Conservation (phyloP, 192 early-diverging fungal species). For the Entophlyctis helioformis region DNA sequence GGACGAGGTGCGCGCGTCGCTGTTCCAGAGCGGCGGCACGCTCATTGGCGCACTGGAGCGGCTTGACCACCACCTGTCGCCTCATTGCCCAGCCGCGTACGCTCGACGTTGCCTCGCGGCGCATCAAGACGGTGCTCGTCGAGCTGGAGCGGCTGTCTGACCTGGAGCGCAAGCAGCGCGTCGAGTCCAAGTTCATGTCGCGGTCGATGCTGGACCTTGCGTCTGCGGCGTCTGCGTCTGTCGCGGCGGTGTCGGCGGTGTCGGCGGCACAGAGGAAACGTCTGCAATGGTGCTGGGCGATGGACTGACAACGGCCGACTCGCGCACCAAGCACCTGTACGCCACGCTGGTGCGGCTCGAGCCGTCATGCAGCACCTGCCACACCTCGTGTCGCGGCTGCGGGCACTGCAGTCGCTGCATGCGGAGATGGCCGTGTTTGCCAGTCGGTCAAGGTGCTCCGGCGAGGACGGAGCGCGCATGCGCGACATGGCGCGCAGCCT, state of each 20-base stretch:
- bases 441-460: constrained; percentile 58
- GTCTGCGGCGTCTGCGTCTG: neutral
- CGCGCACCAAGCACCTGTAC: constrained; percentile 56
- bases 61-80: constrained; percentile 56
- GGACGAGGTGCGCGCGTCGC: constrained; percentile 8
- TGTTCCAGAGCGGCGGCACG: constrained; percentile 19
- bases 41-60: constrained; percentile 46
- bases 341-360: constrained; percentile 62
- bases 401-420: constrained; percentile 67
- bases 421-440: constrained; percentile 68
- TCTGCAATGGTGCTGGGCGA: too few species aligned
- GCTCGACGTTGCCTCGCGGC: constrained; percentile 46
- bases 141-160: constrained; percentile 63
- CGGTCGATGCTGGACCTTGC: neutral
- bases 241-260: constrained; percentile 1
- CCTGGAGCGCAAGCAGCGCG: constrained; percentile 31
- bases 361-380: constrained; percentile 64
- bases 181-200: constrained; percentile 6
- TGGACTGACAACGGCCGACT: constrained; percentile 11
- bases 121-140: constrained; percentile 46
- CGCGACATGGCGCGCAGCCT: constrained; percentile 52
- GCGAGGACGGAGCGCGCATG: constrained; percentile 55
- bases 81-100: constrained; percentile 63
- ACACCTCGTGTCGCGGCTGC: constrained; percentile 63
- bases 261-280: too few species aligned